Evolutionary conservation across 129 eudicot species (phyloP), one percentile per base, ranked within the genome.

Genomic region (Calendula officinalis): DNA sequence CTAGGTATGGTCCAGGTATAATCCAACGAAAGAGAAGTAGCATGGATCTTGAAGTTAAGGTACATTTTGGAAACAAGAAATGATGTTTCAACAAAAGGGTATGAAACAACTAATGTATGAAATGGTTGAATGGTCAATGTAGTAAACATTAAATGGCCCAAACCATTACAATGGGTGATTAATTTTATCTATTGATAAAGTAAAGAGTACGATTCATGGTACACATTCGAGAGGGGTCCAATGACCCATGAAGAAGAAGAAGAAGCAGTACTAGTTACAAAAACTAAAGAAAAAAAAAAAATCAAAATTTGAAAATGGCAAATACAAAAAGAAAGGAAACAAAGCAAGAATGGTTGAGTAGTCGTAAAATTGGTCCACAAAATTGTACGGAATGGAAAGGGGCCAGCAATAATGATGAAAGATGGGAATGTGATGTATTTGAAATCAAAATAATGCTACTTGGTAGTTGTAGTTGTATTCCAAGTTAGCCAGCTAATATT

Each of bases 361-460:
- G 71, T 72, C 77, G 66, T 73, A 55, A 64, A 64, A 64, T 2
- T 52, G 66, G 77, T 46, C 77, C 77, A 72, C 64, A 56, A 73
- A 65, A 64, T 6, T 73, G 78, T 73, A 73, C 78, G 78, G 67
- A n/a, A 66, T 35, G 55, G 58, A 57, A n/a, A 2, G 44, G 8
- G 79, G 74, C 80, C 80, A 75, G 75, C 80, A 68, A 57, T 64
- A 75, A 59, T 75, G 60, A 65, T 49, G 49, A 75, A 68, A 68
- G 78, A 64, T 40, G 67, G 62, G 67, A 66, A 75, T 75, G 79
- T 75, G 74, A 75, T 75, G 80, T 68, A 75, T 60, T 68, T 75
- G 79, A 75, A 75, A 75, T 75, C 79, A 67, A 67, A 70, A 27
- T 67, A 60, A 60, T 75, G 69, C 52, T 67, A 52, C 64, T 43